Evolutionary conservation across 768 basidiomycete genomes (phyloP).

Genomic region (Kwoniella newhampshirensis): DNA sequence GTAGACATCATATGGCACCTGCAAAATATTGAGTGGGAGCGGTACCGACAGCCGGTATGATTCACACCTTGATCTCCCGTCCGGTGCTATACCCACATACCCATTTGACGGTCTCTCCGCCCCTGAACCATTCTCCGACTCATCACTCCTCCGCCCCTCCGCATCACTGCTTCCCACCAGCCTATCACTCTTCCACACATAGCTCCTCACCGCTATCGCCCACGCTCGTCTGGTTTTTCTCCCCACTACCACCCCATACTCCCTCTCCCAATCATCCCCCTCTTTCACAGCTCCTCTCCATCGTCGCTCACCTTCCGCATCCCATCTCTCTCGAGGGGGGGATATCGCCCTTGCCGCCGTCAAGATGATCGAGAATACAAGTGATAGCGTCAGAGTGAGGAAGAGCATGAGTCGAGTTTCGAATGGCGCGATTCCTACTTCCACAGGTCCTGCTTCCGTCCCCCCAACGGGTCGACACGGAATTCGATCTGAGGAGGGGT

Average conservation of each 20-base stretch:
- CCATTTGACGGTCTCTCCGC: not conserved
- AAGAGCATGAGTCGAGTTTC: constrained; percentile 32
- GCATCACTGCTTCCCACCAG: not conserved
- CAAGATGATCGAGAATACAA: constrained; percentile 26
- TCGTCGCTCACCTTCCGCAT: not conserved
- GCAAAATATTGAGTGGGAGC: too few species aligned
- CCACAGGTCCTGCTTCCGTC: constrained; percentile 18
- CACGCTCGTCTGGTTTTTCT: constrained; percentile 16
- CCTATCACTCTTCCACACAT: not conserved
- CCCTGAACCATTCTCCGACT: not conserved
- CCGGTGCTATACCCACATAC: too few species aligned
- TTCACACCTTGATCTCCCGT: too few species aligned
- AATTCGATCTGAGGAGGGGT: too few species aligned
- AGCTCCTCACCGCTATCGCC: constrained; percentile 10
- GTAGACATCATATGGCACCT: too few species aligned
- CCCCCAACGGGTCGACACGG: too few species aligned
- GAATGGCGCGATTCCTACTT: constrained; percentile 34
- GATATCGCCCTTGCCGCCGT: constrained; percentile 13
- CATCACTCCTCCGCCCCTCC: not conserved
- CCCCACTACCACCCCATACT: constrained; percentile 21
- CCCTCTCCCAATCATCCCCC: constrained; percentile 29
- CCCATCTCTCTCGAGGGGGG: constrained; percentile 1
- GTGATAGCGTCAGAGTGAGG: constrained; percentile 20
- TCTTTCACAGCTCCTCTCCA: constrained; percentile 25
- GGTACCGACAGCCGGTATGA: too few species aligned